Evolutionary conservation across 2,329 filamentous ascomycete genomes (phyloP), one percentile per base, ranked within the genome.

Genomic region (Fusarium brevicatenulatum): DNA sequence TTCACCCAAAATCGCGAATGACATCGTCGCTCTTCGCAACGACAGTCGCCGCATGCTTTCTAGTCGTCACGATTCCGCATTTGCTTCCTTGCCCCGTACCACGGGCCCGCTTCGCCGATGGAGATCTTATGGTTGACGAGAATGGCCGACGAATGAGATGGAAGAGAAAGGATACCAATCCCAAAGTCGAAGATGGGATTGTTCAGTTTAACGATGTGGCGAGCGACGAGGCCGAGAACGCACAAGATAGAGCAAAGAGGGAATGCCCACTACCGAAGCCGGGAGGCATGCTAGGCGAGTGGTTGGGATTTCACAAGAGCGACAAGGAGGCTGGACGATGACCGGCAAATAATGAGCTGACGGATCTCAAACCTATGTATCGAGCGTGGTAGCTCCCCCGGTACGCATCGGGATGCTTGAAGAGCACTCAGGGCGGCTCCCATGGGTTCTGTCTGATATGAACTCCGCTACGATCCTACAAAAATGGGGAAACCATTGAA

Each of bases 261-360:
- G 94, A 97, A 80, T 99, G 96, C 80, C 96, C 96, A 0, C 91
- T 99, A 18, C 96, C 96, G 9, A 98, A 98, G 82, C 95, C 96
- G 0, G 87, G 90, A 37, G 95, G 95, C 6, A 83, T 95, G 39
- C 83, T 97, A 50, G 93, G 93, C 18, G 89, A 93, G 78, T 85
- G 95, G 75, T 83, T 96, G 70, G 94, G 93, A 1, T 92, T 95
- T 79, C 88, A 87, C 74, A 85, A 81, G 67, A 66, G 76, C 52
- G 76, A 77, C 50, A 69, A 61, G 25, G 63, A 68, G 49, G 71
- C 68, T 59, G 76, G 63, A 52, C 77, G 78, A 70, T 80, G 71
- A 81, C 64, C 39, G 59, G 72, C 49, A 64, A 65, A 62, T 44
- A 47, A 42, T 63, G 49, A 57, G 46, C 30, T 44, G 32, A 55